Base-by-base conservation (phyloP, 257 asterid genomes). In the Primulina huaijiensis region DNA sequence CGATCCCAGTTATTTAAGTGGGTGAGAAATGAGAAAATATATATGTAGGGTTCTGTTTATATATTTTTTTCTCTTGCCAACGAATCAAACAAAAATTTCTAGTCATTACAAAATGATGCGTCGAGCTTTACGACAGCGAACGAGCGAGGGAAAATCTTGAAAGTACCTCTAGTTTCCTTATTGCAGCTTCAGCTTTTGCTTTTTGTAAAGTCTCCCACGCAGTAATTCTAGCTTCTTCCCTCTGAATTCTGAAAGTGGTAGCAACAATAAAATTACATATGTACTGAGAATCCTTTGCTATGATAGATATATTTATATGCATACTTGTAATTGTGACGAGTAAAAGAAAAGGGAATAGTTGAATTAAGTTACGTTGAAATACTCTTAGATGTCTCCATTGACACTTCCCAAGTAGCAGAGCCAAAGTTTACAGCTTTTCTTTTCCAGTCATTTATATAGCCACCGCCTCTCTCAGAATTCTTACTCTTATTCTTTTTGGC, bases 141-240 rank as follows among this genome's bases (percentile, higher is more conserved):
- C 53, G 62, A 33, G 65, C 52, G 67, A 40, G 65, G 58, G 69
- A 33, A 50, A 50, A 52, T 53, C 60, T 4, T 56, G 66, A 59
- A 58, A 38, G 43, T 79, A 89, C 96, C 93, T 89, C 96, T 37
- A 89, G 81, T 78, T 89, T 89, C 74, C 86, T 79, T 63, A 89
- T 80, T 31, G 91, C 86, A 72, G 96, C 86, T 77, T 89, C 96
- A 16, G 96, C 96, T 85, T 87, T 89, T 53, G 96, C 96, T 77
- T 87, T 89, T 78, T 89, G 96, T 75, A 89, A 81, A 74, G 87
- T 87, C 83, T 89, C 96, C 96, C 96, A 89, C 19, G 93, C 93
- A 14, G 86, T 67, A 65, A 89, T 87, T 72, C 81, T 89, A 52
- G 93, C 88, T 80, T 89, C 91, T 80, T 89, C 91, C 70, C 89